Evolutionary conservation across 2,329 filamentous ascomycete species (phyloP), one percentile per base, ranked within the genome.

Genomic region (Podosphaera xanthii): DNA sequence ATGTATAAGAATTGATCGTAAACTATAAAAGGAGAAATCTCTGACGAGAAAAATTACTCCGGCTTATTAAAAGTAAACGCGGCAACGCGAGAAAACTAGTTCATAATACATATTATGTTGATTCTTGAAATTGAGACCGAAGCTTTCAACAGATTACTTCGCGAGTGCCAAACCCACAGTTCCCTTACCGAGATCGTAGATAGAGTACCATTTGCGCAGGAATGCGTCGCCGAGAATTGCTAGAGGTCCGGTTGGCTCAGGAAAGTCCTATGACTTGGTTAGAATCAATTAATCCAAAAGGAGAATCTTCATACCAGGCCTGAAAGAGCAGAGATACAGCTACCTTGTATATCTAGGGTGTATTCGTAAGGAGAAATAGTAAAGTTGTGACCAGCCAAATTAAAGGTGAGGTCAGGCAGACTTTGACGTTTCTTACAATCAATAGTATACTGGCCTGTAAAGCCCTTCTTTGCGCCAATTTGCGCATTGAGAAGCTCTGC

Each of bases 381-480:
- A 77, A 97, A 98, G 77, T 96, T 87, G 75, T 94, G 82, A 64
- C 92, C 92, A 65, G 81, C 82, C 57, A 98, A 82, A 64, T 80
- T 90, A 75, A 98, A 97, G 67, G 84, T 89, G 66, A 98, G 79
- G 69, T 97, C 90, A 64, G 92, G 90, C 58, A 98, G 84, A 63
- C 76, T 78, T 70, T 85, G 79, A 67, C 88, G 86, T 77, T 86
- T 89, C 64, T 77, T 75, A 73, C 92, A 98, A 65, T 97, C 92
- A 62, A 98, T 77, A 12, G 83, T 86, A 79, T 96, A 98, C 76
- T 98, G 92, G 68, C 92, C 92, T 72, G 91, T 94, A 77, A 84
- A 98, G 62, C 86, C 81, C 82, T 97, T 98, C 83, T 94, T 96
- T 65, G 92, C 92, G 64, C 92, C 92, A 63, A 98, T 96, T 77